Conservation (phyloP, 1,284 basidiomycete genomes). For the Cutaneotrichosporon curvatum region DNA sequence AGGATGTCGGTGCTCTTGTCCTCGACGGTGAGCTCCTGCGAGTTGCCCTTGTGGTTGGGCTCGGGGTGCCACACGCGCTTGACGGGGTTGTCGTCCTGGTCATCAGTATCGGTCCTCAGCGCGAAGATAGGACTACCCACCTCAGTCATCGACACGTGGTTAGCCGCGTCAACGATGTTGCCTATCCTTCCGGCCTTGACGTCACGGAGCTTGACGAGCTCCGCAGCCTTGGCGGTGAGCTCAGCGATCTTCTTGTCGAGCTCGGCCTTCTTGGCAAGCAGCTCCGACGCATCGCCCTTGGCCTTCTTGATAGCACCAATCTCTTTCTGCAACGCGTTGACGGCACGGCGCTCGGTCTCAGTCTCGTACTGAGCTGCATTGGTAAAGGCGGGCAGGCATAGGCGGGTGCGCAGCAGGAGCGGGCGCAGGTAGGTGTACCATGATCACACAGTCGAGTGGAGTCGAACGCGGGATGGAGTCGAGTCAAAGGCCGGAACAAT, state of each 20-base stretch:
- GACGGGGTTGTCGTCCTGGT: constrained; percentile 78
- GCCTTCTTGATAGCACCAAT: constrained; percentile 92
- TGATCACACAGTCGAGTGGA: not conserved
- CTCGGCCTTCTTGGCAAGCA: constrained; percentile 69
- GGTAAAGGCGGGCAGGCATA: not conserved
- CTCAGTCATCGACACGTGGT: constrained; percentile 82
- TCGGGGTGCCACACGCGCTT: constrained; percentile 81
- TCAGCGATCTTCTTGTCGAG: constrained; percentile 65
- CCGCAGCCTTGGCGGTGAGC: constrained; percentile 67
- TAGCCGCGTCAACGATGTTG: constrained; percentile 83
- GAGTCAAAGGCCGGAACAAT: no score
- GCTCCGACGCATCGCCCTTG: constrained; percentile 81
- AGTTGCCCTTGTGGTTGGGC: constrained; percentile 55
- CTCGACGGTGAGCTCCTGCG: constrained; percentile 48
- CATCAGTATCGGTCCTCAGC: not conserved
- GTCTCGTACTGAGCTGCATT: constrained; percentile 72
- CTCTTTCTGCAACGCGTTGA: constrained; percentile 87
- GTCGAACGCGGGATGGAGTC: not conserved
- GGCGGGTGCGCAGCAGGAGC: no score
- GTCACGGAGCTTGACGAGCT: constrained; percentile 61
- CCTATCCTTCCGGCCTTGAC: constrained; percentile 74
- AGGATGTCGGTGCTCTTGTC: constrained; percentile 66
- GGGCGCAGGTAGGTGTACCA: no score
- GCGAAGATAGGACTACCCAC: constrained; percentile 47
- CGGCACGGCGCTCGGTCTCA: constrained; percentile 68